Conservation (phyloP, 495 filamentous ascomycete species). For the Penicillium goetzii region DNA sequence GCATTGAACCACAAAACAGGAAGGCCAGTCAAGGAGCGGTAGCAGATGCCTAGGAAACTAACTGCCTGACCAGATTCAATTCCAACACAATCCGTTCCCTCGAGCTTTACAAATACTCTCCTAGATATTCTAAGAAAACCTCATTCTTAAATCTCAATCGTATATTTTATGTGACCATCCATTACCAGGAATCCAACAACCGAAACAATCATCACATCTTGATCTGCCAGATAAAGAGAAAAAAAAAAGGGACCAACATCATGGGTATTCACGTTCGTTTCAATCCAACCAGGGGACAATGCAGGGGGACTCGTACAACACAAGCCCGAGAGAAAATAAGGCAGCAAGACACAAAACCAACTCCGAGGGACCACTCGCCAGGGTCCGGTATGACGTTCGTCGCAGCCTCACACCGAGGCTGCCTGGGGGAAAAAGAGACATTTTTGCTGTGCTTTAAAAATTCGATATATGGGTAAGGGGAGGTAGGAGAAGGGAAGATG, state of each 20-base stretch:
- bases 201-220: slow-evolving; percentile 32
- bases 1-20: not conserved
- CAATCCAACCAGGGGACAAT: slow-evolving; percentile 30
- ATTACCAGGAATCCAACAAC: slow-evolving; percentile 23
- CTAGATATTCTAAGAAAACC: not conserved
- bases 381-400: slow-evolving; percentile 29
- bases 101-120: not conserved
- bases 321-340: slow-evolving; percentile 15
- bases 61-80: not conserved
- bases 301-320: slow-evolving; percentile 22
- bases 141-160: slow-evolving; percentile 15
- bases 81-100: not conserved
- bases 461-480: slow-evolving; percentile 21
- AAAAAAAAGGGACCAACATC: slow-evolving; percentile 32
- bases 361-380: slow-evolving; percentile 27
- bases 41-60: slow-evolving; percentile 4
- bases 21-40: slow-evolving; percentile 15
- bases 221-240: slow-evolving; percentile 32
- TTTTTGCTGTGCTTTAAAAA: slow-evolving; percentile 29
- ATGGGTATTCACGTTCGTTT: slow-evolving; percentile 45
- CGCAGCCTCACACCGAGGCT: slow-evolving; percentile 13
- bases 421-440: slow-evolving; percentile 2
- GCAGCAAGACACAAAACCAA: slow-evolving; percentile 20
- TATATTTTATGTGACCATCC: slow-evolving; percentile 30
- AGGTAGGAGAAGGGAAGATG: slow-evolving; percentile 21